Evolutionary conservation across 169 alveolate genomes (phyloP).

Genomic region (Eimeria sp.): DNA sequence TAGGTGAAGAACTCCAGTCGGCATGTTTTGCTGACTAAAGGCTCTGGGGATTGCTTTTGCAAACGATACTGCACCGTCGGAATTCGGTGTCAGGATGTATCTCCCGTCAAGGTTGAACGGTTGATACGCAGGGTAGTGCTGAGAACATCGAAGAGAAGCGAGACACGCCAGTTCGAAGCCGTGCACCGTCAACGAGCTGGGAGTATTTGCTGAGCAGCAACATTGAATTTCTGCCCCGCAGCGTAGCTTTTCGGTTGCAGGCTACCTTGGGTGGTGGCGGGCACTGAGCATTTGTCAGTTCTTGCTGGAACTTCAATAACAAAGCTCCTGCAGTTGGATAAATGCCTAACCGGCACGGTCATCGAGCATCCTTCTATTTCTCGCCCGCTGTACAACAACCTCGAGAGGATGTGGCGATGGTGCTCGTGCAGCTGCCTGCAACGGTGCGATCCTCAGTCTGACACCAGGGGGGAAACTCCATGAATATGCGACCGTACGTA

Average conservation of each 20-base stretch:
- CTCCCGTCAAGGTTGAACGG: conserved; percentile 61
- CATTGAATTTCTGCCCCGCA: neutral
- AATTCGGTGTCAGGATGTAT: neutral
- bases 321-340: conserved; percentile 50
- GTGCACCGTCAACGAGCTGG: conserved; percentile 38
- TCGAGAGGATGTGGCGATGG: conserved; percentile 34
- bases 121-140: conserved; percentile 8
- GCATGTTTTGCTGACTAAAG: neutral
- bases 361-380: conserved; percentile 43
- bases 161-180: conserved; percentile 67
- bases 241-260: neutral
- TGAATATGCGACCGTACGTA: conserved; percentile 17
- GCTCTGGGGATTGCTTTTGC: neutral
- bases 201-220: neutral
- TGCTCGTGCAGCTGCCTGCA: conserved; percentile 65
- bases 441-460: neutral
- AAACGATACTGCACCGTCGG: conserved; percentile 4
- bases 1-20: neutral
- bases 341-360: neutral
- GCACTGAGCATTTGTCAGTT: conserved; percentile 10
- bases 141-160: conserved; percentile 62
- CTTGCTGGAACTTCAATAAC: conserved; percentile 64
- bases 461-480: neutral
- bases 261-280: conserved; percentile 28
- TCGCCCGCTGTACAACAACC: conserved; percentile 10